Conservation (phyloP, 2,329 filamentous ascomycete genomes). For the Scedosporium apiospermum region DNA sequence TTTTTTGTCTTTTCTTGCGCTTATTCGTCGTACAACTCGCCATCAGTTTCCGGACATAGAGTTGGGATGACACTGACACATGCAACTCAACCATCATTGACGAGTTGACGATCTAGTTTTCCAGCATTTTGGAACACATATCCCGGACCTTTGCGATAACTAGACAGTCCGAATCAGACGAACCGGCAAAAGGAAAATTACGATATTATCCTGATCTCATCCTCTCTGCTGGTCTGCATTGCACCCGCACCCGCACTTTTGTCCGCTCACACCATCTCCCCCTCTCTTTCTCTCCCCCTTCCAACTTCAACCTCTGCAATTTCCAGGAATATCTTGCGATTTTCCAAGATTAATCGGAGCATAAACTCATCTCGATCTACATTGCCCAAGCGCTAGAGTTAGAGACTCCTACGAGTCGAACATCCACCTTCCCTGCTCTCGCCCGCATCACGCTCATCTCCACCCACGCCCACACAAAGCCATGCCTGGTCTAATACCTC, state of each 20-base stretch:
- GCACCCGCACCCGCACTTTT: background rate
- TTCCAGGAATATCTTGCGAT: background rate
- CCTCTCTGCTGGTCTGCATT: background rate
- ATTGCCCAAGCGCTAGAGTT: background rate
- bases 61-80: background rate
- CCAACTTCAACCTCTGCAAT: background rate
- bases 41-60: background rate
- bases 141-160: background rate
- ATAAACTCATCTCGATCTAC: background rate
- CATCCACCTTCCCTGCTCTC: background rate
- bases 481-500: constrained; percentile 23
- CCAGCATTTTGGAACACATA: background rate
- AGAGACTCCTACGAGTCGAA: background rate
- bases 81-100: background rate
- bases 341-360: background rate
- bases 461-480: constrained; percentile 4
- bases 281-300: background rate
- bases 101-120: background rate
- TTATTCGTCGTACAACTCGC: background rate
- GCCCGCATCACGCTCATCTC: background rate
- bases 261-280: background rate
- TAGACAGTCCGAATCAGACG: background rate
- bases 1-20: background rate
- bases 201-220: background rate
- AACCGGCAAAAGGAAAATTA: background rate